Evolutionary conservation across 2,329 filamentous ascomycete genomes (phyloP), one percentile per base, ranked within the genome.

Genomic region (Neoarthrinium moseri): DNA sequence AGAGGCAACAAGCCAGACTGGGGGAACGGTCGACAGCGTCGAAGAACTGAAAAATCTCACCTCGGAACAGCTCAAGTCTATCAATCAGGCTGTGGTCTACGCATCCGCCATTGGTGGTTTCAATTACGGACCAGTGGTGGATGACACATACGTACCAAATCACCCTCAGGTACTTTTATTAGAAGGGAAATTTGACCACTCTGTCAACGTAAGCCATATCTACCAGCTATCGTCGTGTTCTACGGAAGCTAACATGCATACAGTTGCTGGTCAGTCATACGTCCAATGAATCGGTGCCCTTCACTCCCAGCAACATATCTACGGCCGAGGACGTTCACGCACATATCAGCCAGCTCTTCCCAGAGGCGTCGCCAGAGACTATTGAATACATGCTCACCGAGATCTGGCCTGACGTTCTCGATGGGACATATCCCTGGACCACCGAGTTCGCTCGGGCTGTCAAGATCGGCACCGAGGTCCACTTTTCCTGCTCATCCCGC

Each of bases 401-500:
- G 4, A 62, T 81, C 8, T 81, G 81, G 58, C 78, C 78, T 3
- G 57, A 72, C 2, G 56, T 73, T 26, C 76, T 72, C 51, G 61
- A 62, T 52, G 74, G 71, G 27, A 42, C 45, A 1, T 57, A 63
- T 45, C 56, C 57, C 8, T 82, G 80, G 61, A 69, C 54, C 1
- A 68, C 63, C 37, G 54, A 74, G 29, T 70, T 70, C 50, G 60
- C 57, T 11, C 73, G 78, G 7, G 62, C 63, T 1, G 58, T 62
- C 10, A 62, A 71, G 2, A 57, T 74, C 10, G 58, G 68, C 30
- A 57, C 68, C 11, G 78, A 82, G 45, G 46, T 59, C 5, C 47
- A 59, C 46, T 76, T 78, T 54, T 62, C 64, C 24, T 82, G 79
- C 68, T 78, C 78, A 52, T 71, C 76, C 12, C 66, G 72, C 54